Percentiles rank a stretch among this genome's conserved stretches.
Conservation (phyloP, 768 basidiomycete species). For the Kwoniella dejecticola region DNA sequence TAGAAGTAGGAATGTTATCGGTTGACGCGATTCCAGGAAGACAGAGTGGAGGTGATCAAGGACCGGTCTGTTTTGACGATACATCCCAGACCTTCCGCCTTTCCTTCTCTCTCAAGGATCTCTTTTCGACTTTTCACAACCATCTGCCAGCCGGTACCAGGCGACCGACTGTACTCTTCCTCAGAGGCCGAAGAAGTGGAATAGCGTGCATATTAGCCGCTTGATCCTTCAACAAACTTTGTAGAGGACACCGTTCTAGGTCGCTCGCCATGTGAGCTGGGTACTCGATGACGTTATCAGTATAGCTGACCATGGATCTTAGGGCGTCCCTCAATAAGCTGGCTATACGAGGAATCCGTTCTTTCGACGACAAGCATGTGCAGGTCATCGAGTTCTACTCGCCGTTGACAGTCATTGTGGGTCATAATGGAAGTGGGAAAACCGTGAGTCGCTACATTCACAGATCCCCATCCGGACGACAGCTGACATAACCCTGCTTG, state of each 20-base stretch:
- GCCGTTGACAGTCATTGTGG: conserved; percentile 97
- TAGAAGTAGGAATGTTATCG: neutral
- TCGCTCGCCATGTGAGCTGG: neutral
- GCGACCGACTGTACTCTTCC: too few relatives aligned
- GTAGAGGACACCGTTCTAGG: too few relatives aligned
- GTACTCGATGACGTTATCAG: too few relatives aligned
- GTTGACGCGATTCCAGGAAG: conserved; percentile 18
- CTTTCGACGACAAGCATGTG: conserved; percentile 93
- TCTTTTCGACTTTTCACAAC: neutral
- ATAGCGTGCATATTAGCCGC: too few relatives aligned
- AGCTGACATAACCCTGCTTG: too few relatives aligned
- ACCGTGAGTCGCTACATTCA: conserved; percentile 68
- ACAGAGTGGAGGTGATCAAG: conserved; percentile 19
- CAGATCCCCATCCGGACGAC: too few relatives aligned
- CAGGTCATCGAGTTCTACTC: conserved; percentile 95
- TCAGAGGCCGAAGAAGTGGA: too few relatives aligned
- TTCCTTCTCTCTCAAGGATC: neutral
- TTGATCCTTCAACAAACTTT: too few relatives aligned
- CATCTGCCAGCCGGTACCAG: too few relatives aligned
- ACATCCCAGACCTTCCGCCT: neutral
- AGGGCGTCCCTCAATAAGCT: conserved; percentile 85
- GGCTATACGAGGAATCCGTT: conserved; percentile 86
- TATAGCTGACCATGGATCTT: conserved; percentile 13
- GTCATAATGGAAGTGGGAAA: conserved; percentile 97
- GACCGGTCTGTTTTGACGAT: neutral